Evolutionary conservation across 78 protist genomes (phyloP).

Genomic region (Dictyostelium citrinum): DNA sequence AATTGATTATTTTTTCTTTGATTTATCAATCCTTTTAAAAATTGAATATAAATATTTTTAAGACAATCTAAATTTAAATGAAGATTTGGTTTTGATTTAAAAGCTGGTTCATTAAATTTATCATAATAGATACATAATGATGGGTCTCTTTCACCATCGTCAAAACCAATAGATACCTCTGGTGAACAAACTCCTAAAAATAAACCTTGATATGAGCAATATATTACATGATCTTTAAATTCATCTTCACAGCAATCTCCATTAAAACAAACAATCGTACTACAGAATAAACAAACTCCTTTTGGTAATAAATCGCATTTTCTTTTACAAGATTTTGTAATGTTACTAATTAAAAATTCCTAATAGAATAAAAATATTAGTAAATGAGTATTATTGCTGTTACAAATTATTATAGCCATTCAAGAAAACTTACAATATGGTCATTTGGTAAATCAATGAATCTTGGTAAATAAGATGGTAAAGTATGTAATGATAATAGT

Average conservation of each 20-base stretch:
- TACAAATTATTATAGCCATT: background rate
- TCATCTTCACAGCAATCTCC: slow-evolving; percentile 40
- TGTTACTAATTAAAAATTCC: slow-evolving; percentile 37
- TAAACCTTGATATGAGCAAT: background rate
- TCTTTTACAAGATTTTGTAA: slow-evolving; percentile 19
- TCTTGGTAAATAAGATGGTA: slow-evolving; percentile 10
- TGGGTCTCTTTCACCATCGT: background rate
- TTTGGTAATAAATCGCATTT: slow-evolving; percentile 38
- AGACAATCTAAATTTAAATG: background rate
- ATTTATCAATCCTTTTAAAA: slow-evolving; percentile 6
- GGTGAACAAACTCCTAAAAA: slow-evolving; percentile 33
- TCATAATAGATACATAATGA: slow-evolving; percentile 20
- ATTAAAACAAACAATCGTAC: slow-evolving; percentile 6
- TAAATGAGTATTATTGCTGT: background rate
- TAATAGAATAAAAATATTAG: background rate
- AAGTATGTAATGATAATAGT: background rate
- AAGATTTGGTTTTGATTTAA: slow-evolving; percentile 53
- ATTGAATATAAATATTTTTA: slow-evolving; percentile 18
- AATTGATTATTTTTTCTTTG: background rate
- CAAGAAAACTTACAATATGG: slow-evolving; percentile 59
- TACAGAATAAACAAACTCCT: slow-evolving; percentile 66
- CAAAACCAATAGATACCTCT: background rate
- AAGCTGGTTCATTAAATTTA: slow-evolving; percentile 32
- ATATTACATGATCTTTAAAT: background rate
- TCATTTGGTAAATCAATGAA: slow-evolving; percentile 45